Conservation (phyloP, 2,329 filamentous ascomycete genomes). For the Pseudogymnoascus sp. region DNA sequence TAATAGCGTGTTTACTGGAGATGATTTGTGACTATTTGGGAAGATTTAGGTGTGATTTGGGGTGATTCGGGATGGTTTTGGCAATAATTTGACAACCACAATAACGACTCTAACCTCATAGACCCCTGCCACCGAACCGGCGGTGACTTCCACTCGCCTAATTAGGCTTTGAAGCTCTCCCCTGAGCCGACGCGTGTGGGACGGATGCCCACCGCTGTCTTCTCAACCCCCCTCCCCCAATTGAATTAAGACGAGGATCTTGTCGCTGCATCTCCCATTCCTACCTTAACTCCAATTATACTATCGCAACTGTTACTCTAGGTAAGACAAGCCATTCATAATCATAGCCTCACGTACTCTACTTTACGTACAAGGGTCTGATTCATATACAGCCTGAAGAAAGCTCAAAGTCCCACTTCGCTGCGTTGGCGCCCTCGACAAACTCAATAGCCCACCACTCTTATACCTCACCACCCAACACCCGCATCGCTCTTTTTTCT, state of each 20-base stretch:
- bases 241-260: constrained; percentile 4
- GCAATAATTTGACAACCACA: constrained; percentile 4
- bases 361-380: neutral
- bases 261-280: neutral
- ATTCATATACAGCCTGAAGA: neutral
- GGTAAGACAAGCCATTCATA: neutral
- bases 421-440: constrained; percentile 9
- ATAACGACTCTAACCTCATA: neutral
- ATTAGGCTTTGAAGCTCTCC: constrained; percentile 6
- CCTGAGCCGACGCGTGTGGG: neutral
- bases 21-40: neutral
- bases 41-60: neutral
- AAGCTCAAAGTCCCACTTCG: constrained; percentile 5
- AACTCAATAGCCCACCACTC: constrained; percentile 2
- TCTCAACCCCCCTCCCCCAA: neutral
- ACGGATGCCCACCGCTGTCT: constrained; percentile 3
- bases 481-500: neutral
- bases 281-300: constrained; percentile 2
- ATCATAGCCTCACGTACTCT: neutral
- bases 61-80: neutral
- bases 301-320: neutral
- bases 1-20: neutral
- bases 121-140: neutral
- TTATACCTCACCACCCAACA: constrained; percentile 2
- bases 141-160: neutral